Base-by-base conservation (phyloP, 2,329 filamentous ascomycete genomes). In the Apiospora kogelbergensis region DNA sequence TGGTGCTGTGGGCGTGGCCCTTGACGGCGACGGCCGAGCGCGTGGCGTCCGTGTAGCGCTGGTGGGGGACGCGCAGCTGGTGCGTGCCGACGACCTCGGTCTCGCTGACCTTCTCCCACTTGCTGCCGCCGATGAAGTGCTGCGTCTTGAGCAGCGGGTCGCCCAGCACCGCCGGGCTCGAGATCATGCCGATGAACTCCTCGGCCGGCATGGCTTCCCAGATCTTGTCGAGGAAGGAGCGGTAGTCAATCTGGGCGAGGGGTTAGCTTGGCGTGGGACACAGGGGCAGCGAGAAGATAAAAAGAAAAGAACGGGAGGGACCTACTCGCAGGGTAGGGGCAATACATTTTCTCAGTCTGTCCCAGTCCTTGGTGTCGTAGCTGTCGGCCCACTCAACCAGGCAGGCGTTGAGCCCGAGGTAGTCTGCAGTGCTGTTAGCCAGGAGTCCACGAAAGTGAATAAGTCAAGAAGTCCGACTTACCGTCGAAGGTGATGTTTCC, bases 291-390 rank as follows among this genome's bases (percentile, higher is more conserved):
- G 40, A 15, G 40, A 15, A 42, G 1, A 15, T 15, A 22, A 22
- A 17, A 22, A 15, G 33, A 7, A 57, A 24, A 42, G 17, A 30
- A 1, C 9, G 13, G 40, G 3, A 3, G 11, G 7, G 7, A 76
- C 81, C 66, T 76, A 84, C 84, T 53, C 80, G 82, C 17, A 89
- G 76, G 1, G 85, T 89, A 1, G 90, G 89, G 2, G 90, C 89
- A 72, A 92, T 89, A 81, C 86, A 88, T 72, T 85, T 86, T 68
- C 81, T 75, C 45, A 90, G 84, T 66, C 88, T 84, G 5, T 82
- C 78, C 88, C 88, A 90, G 80, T 90, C 85, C 80, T 91, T 91
- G 78, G 82, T 85, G 78, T 90, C 87, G 78, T 89, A 90, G 80
- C 85, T 88, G 76, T 90, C 87, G 70, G 87, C 88, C 88, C 88